phyloP scores from a whole-genome alignment of 208 protist genomes.

The Porcisia hertigi region DNA sequence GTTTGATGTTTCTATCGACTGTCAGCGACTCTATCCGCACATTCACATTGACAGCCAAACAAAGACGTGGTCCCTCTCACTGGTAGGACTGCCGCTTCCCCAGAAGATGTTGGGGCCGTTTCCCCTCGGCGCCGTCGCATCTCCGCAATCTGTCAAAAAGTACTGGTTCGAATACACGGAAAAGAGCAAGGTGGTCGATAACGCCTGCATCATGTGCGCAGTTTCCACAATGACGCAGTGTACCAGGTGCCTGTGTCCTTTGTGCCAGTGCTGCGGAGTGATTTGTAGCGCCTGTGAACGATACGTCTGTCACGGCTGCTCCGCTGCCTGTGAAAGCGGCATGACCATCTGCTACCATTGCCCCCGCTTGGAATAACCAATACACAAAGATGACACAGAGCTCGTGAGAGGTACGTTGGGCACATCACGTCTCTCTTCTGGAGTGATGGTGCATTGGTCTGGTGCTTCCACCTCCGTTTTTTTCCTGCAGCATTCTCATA shows the following conservation, averaged over 20 bases:
- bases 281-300: slow-evolving; percentile 31
- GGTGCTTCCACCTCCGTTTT: not conserved
- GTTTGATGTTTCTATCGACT: slow-evolving; percentile 36
- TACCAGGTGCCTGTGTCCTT: slow-evolving; percentile 28
- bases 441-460: too few species aligned
- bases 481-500: not conserved
- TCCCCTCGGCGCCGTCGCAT: slow-evolving; percentile 24
- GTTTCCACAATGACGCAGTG: slow-evolving; percentile 7
- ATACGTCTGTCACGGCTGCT: slow-evolving; percentile 46
- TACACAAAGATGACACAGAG: not conserved
- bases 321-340: slow-evolving; percentile 75
- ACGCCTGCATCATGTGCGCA: slow-evolving; percentile 28
- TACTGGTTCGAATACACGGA: slow-evolving; percentile 20
- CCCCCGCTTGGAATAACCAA: slow-evolving; percentile 48
- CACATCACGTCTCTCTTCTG: not conserved
- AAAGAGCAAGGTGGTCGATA: slow-evolving; percentile 20
- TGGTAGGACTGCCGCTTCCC: slow-evolving; percentile 31
- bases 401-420: not conserved
- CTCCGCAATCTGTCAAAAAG: slow-evolving; percentile 25
- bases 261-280: slow-evolving; percentile 40
- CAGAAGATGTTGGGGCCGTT: slow-evolving; percentile 27
- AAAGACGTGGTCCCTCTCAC: slow-evolving; percentile 21
- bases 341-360: slow-evolving; percentile 68
- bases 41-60: slow-evolving; percentile 28
- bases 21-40: slow-evolving; percentile 20